A percentile compares a stretch with the other conserved stretches of the same genome.
phyloP scores from a whole-genome alignment of 805 yeast species.

The Wickerhamomyces tratensis region DNA sequence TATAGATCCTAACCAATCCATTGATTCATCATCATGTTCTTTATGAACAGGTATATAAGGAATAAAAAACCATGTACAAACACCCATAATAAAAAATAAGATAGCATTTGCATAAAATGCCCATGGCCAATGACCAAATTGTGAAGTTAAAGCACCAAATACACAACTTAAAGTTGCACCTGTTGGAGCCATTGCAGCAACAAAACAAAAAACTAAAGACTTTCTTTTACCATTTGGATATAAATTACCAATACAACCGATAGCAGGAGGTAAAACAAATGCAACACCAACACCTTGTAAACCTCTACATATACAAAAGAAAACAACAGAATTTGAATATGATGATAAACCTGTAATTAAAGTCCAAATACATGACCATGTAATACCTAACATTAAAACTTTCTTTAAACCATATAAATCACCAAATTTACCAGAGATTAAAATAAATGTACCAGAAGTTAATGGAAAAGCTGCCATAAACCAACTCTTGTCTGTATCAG shows the following conservation, averaged over 20 bases:
- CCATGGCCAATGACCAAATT: constrained; percentile 41
- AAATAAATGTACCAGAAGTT: constrained; percentile 64
- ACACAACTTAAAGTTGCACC: constrained; percentile 48
- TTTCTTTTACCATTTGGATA: constrained; percentile 37
- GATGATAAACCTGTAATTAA: constrained; percentile 48
- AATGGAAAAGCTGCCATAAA: constrained; percentile 63
- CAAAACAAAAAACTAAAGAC: constrained; percentile 40
- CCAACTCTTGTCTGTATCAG: constrained; percentile 37
- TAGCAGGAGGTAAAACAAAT: constrained; percentile 45
- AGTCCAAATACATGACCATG: constrained; percentile 48
- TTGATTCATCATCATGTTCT: constrained; percentile 9
- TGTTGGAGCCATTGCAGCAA: constrained; percentile 53
- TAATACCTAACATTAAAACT: constrained; percentile 44
- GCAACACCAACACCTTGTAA: constrained; percentile 59
- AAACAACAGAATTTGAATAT: constrained; percentile 37
- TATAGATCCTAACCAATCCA: constrained; percentile 45
- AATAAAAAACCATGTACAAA: constrained; percentile 20
- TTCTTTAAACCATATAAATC: constrained; percentile 59
- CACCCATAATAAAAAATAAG: constrained; percentile 20
- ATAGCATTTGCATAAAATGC: constrained; percentile 33
- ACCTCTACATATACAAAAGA: constrained; percentile 44
- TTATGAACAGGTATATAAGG: constrained; percentile 20
- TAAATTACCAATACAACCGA: constrained; percentile 43
- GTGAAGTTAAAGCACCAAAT: constrained; percentile 38
- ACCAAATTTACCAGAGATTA: constrained; percentile 61